These are phyloP conservation scores for Acacia acuminata DNA, from an alignment of 306 rosid species.

Conservation along the genomic window DNA sequence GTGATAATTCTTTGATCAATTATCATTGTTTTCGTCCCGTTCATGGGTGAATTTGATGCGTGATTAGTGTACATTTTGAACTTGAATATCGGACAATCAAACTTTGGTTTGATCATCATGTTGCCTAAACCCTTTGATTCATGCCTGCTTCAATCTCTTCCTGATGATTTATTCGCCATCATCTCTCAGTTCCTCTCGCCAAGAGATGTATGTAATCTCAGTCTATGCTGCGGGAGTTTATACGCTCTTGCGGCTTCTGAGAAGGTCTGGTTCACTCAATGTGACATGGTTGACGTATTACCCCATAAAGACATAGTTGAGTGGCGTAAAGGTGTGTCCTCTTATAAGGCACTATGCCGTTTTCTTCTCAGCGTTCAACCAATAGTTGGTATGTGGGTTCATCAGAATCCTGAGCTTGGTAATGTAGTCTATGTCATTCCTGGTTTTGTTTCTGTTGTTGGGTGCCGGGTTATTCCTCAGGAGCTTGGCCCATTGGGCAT, in stretches of 20 bases:
- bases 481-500: constrained; percentile 95
- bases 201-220: constrained; percentile 69
- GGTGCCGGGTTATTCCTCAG: constrained; percentile 90
- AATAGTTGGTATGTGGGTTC: constrained; percentile 93
- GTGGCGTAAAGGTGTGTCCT: constrained; percentile 70
- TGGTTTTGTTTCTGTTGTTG: constrained; percentile 88
- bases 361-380: constrained; percentile 65
- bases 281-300: constrained; percentile 59
- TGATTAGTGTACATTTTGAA: constrained; percentile 17
- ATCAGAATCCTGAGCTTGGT: constrained; percentile 98
- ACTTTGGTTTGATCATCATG: constrained; percentile 39
- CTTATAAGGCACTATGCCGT: constrained; percentile 84
- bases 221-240: constrained; percentile 65
- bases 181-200: constrained; percentile 61
- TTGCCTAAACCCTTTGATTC: constrained; percentile 51
- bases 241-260: constrained; percentile 61
- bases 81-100: background rate
- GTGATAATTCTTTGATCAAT: constrained; percentile 22
- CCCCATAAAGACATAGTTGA: constrained; percentile 60
- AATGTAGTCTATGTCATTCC: constrained; percentile 95
- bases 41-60: constrained; percentile 19
- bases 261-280: constrained; percentile 78
- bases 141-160: constrained; percentile 57
- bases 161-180: constrained; percentile 72
- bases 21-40: constrained; percentile 5